Conservation (phyloP, 2,329 filamentous ascomycete species). For the Tolypocladium pustulatum region DNA sequence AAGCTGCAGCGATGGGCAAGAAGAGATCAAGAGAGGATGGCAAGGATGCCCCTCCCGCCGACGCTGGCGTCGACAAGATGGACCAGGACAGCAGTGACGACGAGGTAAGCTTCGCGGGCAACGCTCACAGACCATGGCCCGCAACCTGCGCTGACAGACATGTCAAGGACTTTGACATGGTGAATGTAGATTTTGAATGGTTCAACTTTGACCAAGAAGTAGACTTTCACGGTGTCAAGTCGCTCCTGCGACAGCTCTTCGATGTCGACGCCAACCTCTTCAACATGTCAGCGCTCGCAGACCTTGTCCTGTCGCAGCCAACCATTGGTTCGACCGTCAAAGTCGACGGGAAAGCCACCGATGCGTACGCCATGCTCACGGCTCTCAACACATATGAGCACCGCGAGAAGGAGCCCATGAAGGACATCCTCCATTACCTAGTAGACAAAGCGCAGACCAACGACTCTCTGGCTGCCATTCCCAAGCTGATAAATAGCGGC, state of each 20-base stretch:
- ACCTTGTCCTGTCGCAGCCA: slow-evolving; percentile 78
- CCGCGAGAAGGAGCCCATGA: slow-evolving; percentile 61
- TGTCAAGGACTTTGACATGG: slow-evolving; percentile 70
- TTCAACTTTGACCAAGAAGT: slow-evolving; percentile 86
- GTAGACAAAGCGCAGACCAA: slow-evolving; percentile 41
- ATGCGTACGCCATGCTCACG: slow-evolving; percentile 87
- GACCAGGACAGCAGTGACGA: slow-evolving; percentile 42
- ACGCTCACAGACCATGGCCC: background rate
- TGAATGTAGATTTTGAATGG: slow-evolving; percentile 97
- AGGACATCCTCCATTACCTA: slow-evolving; percentile 63
- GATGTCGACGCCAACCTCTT: slow-evolving; percentile 79
- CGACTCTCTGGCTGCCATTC: slow-evolving; percentile 44
- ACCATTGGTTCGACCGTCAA: slow-evolving; percentile 91
- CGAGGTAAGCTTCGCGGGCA: slow-evolving; percentile 27
- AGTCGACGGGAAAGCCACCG: slow-evolving; percentile 86
- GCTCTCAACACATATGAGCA: slow-evolving; percentile 76
- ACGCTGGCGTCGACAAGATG: slow-evolving; percentile 37
- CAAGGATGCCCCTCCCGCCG: slow-evolving; percentile 25
- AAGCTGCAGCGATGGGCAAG: slow-evolving; percentile 30
- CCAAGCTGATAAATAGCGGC: slow-evolving; percentile 40
- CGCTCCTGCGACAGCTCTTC: slow-evolving; percentile 80
- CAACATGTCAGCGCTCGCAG: slow-evolving; percentile 76
- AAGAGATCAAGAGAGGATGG: slow-evolving; percentile 39
- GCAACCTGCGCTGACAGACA: slow-evolving; percentile 5
- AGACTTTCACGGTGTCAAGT: slow-evolving; percentile 93